Evolutionary conservation across 208 protist genomes (phyloP).

Genomic region (Trypanosoma melophagium): DNA sequence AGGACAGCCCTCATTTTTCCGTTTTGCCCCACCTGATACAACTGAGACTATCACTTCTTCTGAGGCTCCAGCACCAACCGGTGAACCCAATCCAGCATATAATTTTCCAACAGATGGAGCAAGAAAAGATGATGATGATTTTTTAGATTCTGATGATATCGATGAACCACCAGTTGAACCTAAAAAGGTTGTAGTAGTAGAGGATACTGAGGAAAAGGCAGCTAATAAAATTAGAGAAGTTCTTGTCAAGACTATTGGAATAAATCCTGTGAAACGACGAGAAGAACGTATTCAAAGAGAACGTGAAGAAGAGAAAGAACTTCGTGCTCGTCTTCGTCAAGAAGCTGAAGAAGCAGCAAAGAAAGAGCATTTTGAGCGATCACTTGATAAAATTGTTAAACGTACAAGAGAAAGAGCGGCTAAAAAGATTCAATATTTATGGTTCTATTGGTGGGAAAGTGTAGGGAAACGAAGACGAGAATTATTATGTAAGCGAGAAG

Average conservation of each 20-base stretch:
- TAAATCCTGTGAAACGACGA: constrained; percentile 16
- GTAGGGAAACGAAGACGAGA: constrained; percentile 50
- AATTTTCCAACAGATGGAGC: background rate
- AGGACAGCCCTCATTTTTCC: constrained; percentile 14
- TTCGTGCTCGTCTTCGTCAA: constrained; percentile 5
- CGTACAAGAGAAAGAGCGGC: constrained; percentile 55
- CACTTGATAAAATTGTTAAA: constrained; percentile 22
- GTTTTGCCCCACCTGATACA: constrained; percentile 2
- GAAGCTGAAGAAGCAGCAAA: constrained; percentile 16
- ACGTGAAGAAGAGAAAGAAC: constrained; percentile 17
- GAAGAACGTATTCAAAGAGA: constrained; percentile 19
- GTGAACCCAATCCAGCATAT: background rate
- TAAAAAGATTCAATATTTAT: constrained; percentile 47
- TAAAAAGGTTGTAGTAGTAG: background rate
- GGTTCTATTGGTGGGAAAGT: constrained; percentile 66
- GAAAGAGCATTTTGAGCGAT: constrained; percentile 26
- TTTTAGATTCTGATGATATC: background rate
- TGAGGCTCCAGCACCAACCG: background rate
- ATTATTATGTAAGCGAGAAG: constrained; percentile 40
- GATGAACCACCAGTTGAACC: constrained; percentile 1
- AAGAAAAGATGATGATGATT: background rate
- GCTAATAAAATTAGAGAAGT: constrained; percentile 5
- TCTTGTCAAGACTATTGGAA: constrained; percentile 20
- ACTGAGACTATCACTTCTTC: background rate
- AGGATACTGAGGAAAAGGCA: background rate